A percentile compares a stretch with the other conserved stretches of the same genome.
phyloP scores from a whole-genome alignment of 2,329 filamentous ascomycete genomes.

The Alternaria solani region DNA sequence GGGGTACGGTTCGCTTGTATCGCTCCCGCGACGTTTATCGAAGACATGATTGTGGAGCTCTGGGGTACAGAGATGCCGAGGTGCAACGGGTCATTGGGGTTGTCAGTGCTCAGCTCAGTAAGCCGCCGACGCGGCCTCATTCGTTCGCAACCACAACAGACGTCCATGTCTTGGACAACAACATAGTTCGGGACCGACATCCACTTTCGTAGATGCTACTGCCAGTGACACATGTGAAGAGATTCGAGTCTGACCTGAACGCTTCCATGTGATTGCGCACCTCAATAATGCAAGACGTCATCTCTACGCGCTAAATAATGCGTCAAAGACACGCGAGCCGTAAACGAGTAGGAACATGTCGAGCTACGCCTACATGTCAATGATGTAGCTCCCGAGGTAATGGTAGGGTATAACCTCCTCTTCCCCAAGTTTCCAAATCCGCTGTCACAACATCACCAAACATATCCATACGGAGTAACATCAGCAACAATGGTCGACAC shows the following conservation, averaged over 20 bases:
- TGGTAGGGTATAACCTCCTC: background rate
- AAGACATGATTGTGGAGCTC: conserved; percentile 13
- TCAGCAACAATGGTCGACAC: conserved; percentile 9
- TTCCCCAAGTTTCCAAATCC: background rate
- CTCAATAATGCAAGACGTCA: conserved; percentile 35
- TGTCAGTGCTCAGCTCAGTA: conserved; percentile 5
- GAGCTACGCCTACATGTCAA: conserved; percentile 8
- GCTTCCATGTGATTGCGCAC: conserved; percentile 7
- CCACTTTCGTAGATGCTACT: background rate
- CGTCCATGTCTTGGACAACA: background rate
- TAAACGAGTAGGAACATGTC: conserved; percentile 6
- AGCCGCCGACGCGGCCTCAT: conserved; percentile 2
- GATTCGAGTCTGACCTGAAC: background rate
- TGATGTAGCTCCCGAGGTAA: conserved; percentile 18
- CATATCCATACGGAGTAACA: conserved; percentile 20
- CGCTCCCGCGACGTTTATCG: background rate
- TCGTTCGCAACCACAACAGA: background rate
- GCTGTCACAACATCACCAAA: background rate
- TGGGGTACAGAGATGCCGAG: conserved; percentile 15
- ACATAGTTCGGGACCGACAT: background rate
- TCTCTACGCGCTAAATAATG: conserved; percentile 22
- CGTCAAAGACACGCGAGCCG: conserved; percentile 21
- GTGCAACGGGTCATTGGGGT: conserved; percentile 1
- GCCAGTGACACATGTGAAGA: background rate
- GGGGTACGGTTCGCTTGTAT: background rate